phyloP scores from a whole-genome alignment of 345 rosid species.

The Hypericum androsaemum region DNA sequence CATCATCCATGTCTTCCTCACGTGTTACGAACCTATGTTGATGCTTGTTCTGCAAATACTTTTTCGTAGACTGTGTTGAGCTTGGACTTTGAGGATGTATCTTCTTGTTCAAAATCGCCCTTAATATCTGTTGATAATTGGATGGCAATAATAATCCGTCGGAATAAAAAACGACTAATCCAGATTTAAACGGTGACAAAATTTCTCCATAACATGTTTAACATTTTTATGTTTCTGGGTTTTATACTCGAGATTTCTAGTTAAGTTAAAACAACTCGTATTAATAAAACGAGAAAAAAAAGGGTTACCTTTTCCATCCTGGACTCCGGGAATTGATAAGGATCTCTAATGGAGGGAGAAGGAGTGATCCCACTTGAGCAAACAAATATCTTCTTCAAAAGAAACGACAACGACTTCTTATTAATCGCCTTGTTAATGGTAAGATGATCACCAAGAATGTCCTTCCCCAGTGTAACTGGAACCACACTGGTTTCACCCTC shows the following conservation, averaged over 20 bases:
- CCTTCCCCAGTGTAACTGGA: too few species aligned
- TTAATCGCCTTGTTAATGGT: background rate
- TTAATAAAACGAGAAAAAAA: too few species aligned
- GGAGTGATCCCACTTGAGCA: background rate
- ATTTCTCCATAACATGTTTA: too few species aligned
- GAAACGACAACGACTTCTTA: constrained; percentile 1
- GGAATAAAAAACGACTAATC: too few species aligned
- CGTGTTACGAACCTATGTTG: background rate
- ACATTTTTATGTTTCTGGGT: too few species aligned
- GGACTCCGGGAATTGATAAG: background rate
- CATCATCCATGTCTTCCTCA: background rate
- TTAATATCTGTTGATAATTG: background rate
- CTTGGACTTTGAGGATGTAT: constrained; percentile 1
- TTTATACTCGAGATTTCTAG: too few species aligned
- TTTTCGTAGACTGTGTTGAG: background rate
- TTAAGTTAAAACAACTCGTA: too few species aligned
- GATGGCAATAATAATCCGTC: background rate
- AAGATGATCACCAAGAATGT: background rate
- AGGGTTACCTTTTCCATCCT: constrained; percentile 1
- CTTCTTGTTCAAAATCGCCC: constrained; percentile 1
- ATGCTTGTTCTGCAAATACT: background rate
- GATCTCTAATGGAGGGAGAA: background rate
- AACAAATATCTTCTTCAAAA: background rate
- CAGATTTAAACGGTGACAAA: too few species aligned
- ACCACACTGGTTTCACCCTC: too few species aligned